These are phyloP conservation scores for Phytophthora vignae DNA, from an alignment of 352 stramenopile species.

Conservation along the genomic window DNA sequence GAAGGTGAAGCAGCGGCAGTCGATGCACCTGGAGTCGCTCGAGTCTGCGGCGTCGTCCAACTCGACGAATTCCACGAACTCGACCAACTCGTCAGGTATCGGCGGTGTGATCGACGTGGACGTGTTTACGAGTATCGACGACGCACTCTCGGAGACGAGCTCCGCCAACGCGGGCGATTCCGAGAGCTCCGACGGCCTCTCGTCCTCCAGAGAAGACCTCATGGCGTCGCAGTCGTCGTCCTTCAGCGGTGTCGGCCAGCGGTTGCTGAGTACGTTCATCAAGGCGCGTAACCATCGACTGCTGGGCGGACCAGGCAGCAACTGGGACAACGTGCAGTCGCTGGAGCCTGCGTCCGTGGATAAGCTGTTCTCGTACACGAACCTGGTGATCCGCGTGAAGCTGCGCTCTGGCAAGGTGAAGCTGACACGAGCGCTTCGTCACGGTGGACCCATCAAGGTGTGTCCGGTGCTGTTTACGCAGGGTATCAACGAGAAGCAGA, in stretches of 20 bases:
- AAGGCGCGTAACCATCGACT: slow-evolving; percentile 70
- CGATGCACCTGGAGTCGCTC: slow-evolving; percentile 38
- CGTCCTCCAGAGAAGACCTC: slow-evolving; percentile 34
- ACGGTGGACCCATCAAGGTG: slow-evolving; percentile 72
- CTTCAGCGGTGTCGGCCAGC: slow-evolving; percentile 72
- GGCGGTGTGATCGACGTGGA: slow-evolving; percentile 84
- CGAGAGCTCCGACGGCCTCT: slow-evolving; percentile 21
- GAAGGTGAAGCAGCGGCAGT: slow-evolving; percentile 38
- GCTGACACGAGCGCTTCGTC: slow-evolving; percentile 60
- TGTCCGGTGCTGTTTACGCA: slow-evolving; percentile 86
- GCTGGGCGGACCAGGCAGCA: slow-evolving; percentile 46
- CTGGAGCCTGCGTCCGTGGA: slow-evolving; percentile 52
- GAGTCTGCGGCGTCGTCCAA: slow-evolving; percentile 41
- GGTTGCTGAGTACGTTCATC: slow-evolving; percentile 76
- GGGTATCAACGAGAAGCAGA: slow-evolving; percentile 95
- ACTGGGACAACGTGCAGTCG: slow-evolving; percentile 43
- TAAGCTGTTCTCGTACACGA: slow-evolving; percentile 71
- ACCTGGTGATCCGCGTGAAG: slow-evolving; percentile 86
- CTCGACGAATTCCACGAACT: slow-evolving; percentile 41
- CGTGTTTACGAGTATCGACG: slow-evolving; percentile 80
- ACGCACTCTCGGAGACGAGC: slow-evolving; percentile 63
- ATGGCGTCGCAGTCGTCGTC: slow-evolving; percentile 60
- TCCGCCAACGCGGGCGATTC: slow-evolving; percentile 32
- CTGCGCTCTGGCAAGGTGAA: slow-evolving; percentile 82
- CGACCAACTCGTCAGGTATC: slow-evolving; percentile 50